phyloP scores from a whole-genome alignment of 331 rosid species.

The Malus hybrid region DNA sequence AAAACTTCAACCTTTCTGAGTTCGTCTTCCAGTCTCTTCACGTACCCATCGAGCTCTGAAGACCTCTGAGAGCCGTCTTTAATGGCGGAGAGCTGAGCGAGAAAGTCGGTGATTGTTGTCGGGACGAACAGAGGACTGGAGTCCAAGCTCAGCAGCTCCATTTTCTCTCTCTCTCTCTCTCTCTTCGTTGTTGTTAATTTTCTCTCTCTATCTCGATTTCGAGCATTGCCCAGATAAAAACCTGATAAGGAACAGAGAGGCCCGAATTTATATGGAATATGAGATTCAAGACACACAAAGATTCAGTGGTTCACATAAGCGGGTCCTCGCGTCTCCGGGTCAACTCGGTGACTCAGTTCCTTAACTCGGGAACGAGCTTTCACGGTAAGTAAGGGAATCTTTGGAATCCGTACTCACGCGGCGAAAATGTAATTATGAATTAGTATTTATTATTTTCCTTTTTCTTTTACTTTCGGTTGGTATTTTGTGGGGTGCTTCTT shows the following conservation, averaged over 20 bases:
- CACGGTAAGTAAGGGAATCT: conserved; percentile 29
- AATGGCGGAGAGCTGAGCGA: conserved; percentile 25
- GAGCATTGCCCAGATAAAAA: conserved; percentile 19
- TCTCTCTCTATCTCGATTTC: background rate
- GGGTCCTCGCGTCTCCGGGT: conserved; percentile 65
- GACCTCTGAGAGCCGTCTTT: conserved; percentile 27
- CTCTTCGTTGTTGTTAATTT: background rate
- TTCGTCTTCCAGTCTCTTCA: conserved; percentile 57
- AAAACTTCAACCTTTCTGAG: conserved; percentile 59
- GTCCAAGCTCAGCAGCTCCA: conserved; percentile 55
- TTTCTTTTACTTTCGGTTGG: background rate
- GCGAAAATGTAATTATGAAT: conserved; percentile 11
- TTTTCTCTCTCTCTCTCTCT: background rate
- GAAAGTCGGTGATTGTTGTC: conserved; percentile 42
- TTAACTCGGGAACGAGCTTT: conserved; percentile 1
- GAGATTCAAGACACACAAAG: conserved; percentile 29
- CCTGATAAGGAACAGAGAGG: conserved; percentile 18
- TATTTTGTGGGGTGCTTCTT: background rate
- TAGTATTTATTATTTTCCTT: background rate
- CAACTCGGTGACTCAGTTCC: conserved; percentile 22
- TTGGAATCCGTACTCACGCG: conserved; percentile 42
- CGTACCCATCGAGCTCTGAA: conserved; percentile 38
- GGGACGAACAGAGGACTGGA: conserved; percentile 45
- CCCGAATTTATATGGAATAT: conserved; percentile 13
- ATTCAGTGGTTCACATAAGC: conserved; percentile 44